Percentiles rank a stretch among this genome's conserved stretches.
phyloP scores from a whole-genome alignment of 176 grass and related monocot species.

The Typha latifolia region DNA sequence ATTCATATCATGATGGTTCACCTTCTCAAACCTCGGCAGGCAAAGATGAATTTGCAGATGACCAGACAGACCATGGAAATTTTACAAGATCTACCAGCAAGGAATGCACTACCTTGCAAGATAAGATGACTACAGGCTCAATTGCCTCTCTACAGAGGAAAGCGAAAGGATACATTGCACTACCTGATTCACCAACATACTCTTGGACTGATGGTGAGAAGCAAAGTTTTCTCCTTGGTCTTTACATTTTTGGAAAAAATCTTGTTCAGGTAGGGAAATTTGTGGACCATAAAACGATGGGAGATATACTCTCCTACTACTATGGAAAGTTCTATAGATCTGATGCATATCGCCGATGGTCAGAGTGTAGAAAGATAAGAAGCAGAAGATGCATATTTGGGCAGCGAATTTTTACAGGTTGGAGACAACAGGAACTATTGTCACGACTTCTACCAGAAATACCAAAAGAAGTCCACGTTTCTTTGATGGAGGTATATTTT shows the following conservation, averaged over 20 bases:
- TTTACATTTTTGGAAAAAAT: slow-evolving; percentile 93
- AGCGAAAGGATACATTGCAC: slow-evolving; percentile 26
- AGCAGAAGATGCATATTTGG: slow-evolving; percentile 70
- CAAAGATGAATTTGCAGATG: slow-evolving; percentile 19
- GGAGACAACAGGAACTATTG: slow-evolving; percentile 59
- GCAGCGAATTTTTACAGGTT: slow-evolving; percentile 72
- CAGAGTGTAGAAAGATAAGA: slow-evolving; percentile 41
- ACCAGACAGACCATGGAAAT: slow-evolving; percentile 14
- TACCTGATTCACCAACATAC: slow-evolving; percentile 37
- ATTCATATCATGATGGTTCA: slow-evolving; percentile 23
- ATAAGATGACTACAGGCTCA: slow-evolving; percentile 8
- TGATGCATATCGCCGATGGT: slow-evolving; percentile 39
- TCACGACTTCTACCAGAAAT: slow-evolving; percentile 51
- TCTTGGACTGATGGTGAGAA: slow-evolving; percentile 52
- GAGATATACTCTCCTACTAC: slow-evolving; percentile 56
- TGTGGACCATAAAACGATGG: slow-evolving; percentile 49
- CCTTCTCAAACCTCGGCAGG: slow-evolving; percentile 5
- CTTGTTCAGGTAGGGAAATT: slow-evolving; percentile 42
- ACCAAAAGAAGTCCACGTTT: slow-evolving; percentile 45
- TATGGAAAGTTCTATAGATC: slow-evolving; percentile 66
- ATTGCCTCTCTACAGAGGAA: slow-evolving; percentile 8
- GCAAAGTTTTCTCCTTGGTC: slow-evolving; percentile 62
- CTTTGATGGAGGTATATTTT: slow-evolving; percentile 57
- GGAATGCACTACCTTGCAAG: not conserved
- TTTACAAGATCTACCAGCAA: slow-evolving; percentile 12